These are phyloP conservation scores for Chytriomyces confervae DNA, from an alignment of 192 early-diverging fungal genomes.

Conservation along the genomic window DNA sequence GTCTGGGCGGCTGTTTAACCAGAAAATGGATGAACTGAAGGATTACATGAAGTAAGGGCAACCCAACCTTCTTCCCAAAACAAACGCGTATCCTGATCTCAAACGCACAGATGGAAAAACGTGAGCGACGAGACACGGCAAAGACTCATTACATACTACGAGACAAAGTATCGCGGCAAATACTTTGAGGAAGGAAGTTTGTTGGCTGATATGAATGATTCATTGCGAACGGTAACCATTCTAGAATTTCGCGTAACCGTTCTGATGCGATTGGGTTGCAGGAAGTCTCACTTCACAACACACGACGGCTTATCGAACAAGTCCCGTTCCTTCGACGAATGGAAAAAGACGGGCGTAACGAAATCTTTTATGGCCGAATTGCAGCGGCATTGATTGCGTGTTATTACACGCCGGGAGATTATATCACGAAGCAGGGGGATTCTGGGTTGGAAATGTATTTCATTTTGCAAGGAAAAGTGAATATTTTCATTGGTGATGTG, in stretches of 20 bases:
- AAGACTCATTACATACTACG: constrained; percentile 29
- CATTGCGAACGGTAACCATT: constrained; percentile 21
- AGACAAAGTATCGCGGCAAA: constrained; percentile 41
- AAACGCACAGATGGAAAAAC: background rate
- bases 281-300: constrained; percentile 42
- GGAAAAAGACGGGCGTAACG: constrained; percentile 37
- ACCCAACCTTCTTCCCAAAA: too few relatives aligned
- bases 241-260: too few relatives aligned
- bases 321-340: constrained; percentile 42
- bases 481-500: constrained; percentile 30
- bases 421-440: constrained; percentile 39
- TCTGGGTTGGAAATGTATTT: constrained; percentile 39
- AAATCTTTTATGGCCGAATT: constrained; percentile 37
- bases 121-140: background rate
- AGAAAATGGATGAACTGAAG: constrained; percentile 44
- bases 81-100: too few relatives aligned
- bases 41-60: constrained; percentile 45
- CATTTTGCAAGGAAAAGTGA: constrained; percentile 37
- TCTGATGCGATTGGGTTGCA: too few relatives aligned
- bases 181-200: constrained; percentile 42
- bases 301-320: constrained; percentile 38
- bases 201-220: constrained; percentile 23
- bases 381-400: constrained; percentile 35
- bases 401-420: constrained; percentile 38
- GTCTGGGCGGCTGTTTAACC: constrained; percentile 34